Percentiles rank a stretch among this genome's conserved stretches.
phyloP scores from a whole-genome alignment of 331 rosid genomes.

The Pyracantha coccinea region DNA sequence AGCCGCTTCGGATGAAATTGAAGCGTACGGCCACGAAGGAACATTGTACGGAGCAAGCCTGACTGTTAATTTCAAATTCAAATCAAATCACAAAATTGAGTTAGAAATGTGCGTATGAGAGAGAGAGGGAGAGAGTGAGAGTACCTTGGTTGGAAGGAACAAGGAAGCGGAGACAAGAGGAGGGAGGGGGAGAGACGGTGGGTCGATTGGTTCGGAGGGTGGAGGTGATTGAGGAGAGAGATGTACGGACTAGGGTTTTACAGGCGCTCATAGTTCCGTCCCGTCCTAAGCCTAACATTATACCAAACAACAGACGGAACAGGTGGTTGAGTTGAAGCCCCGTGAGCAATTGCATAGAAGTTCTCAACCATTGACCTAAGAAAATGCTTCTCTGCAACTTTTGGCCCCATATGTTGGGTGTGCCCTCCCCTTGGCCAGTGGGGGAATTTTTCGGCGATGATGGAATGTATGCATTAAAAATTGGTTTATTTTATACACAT shows the following conservation, averaged over 20 bases:
- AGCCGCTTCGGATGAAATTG: constrained; percentile 17
- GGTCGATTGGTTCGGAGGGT: constrained; percentile 2
- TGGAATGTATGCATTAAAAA: too few species aligned
- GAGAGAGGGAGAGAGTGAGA: neutral
- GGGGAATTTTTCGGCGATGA: too few species aligned
- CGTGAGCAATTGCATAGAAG: too few species aligned
- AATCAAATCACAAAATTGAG: neutral
- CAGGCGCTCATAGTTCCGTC: constrained; percentile 25
- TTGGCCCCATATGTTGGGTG: too few species aligned
- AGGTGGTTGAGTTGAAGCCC: too few species aligned
- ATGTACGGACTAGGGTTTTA: constrained; percentile 23
- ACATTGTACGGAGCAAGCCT: neutral
- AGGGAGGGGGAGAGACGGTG: constrained; percentile 6
- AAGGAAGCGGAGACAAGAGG: constrained; percentile 2
- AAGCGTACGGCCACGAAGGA: constrained; percentile 26
- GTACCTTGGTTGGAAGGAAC: constrained; percentile 9
- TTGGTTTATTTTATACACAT: too few species aligned
- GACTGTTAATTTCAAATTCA: constrained; percentile 4
- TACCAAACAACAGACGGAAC: too few species aligned
- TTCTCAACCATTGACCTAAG: too few species aligned
- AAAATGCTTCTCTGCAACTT: too few species aligned
- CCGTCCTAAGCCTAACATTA: too few species aligned
- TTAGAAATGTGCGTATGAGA: neutral
- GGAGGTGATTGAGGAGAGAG: constrained; percentile 7
- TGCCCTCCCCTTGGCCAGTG: too few species aligned